A percentile compares a stretch with the other conserved stretches of the same genome.
These are phyloP conservation scores for Fusarium papillatum DNA, from an alignment of 2,329 filamentous ascomycete genomes.

Conservation along the genomic window DNA sequence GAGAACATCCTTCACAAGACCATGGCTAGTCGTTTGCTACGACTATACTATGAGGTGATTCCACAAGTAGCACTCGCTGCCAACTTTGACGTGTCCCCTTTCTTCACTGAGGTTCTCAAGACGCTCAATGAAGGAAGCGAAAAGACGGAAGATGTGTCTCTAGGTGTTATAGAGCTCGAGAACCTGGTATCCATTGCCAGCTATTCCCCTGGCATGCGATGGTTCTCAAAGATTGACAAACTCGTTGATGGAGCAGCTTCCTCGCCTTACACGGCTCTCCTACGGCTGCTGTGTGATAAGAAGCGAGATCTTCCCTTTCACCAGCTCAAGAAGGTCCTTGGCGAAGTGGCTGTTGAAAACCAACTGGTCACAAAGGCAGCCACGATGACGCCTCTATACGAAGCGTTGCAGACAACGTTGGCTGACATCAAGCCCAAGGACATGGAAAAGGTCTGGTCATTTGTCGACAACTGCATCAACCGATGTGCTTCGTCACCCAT, in stretches of 20 bases:
- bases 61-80: constrained; percentile 85
- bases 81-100: constrained; percentile 88
- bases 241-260: constrained; percentile 57
- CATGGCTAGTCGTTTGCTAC: constrained; percentile 81
- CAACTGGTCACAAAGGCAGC: constrained; percentile 71
- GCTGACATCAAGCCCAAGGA: constrained; percentile 30
- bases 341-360: constrained; percentile 73
- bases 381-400: constrained; percentile 62
- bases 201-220: constrained; percentile 87
- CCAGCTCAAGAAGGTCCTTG: constrained; percentile 68
- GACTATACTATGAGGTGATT: constrained; percentile 87
- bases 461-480: constrained; percentile 86
- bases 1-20: constrained; percentile 83
- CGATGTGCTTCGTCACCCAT: constrained; percentile 83
- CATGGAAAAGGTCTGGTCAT: constrained; percentile 70
- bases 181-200: constrained; percentile 86
- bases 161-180: constrained; percentile 81
- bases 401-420: constrained; percentile 44
- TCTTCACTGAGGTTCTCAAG: constrained; percentile 78
- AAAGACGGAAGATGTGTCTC: constrained; percentile 62
- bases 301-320: constrained; percentile 49
- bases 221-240: constrained; percentile 83
- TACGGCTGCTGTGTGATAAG: constrained; percentile 60
- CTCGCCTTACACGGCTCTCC: constrained; percentile 80
- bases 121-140: constrained; percentile 68